Base-by-base conservation (phyloP, 1,139 yeast species). In the Yamadazyma atmosphaerica region DNA sequence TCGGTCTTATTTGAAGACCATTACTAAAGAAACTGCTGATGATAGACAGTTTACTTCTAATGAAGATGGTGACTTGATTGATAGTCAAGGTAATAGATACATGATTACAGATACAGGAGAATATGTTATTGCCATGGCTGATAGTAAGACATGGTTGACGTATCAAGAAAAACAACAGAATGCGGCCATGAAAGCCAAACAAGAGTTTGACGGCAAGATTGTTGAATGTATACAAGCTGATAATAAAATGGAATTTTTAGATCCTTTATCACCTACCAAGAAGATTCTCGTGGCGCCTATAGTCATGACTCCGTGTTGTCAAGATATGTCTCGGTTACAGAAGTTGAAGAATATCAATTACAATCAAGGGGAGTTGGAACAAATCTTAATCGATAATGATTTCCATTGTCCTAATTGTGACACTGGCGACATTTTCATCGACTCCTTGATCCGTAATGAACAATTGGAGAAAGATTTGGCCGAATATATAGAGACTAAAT, bases 21-120 rank as follows among this genome's bases (percentile, higher is more conserved):
- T 86, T 10, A 64, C 74, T 2, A 68, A 66, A 51, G 75, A 69
- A 45, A 72, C 70, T 6, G 61, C 68, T 32, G 80, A 83, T 34
- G 81, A 86, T 8, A 65, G 69, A 2, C 80, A 75, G 34, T 58
- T 69, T 17, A 57, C 63, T 9, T 62, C 71, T 4, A 72, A 68
- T 42, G 77, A 71, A 13, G 65, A 69, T 41, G 77, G 77, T 4
- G 77, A 71, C 38, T 60, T 72, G 51, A 67, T 71, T 8, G 86
- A 84, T 58, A 77, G 77, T 10, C 81, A 76, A 40, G 87, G 87
- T 30, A 84, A 86, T 44, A 63, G 71, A 10, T 86, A 86, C 44
- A 81, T 92, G 85, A 81, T 92, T 46, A 88, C 92, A 23, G 98
- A 90, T 40, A 95, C 88, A 33, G 99, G 98, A 35, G 89, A 90